These are phyloP conservation scores for Austroboletus niveus DNA, from an alignment of 1,284 basidiomycete species.

Conservation along the genomic window DNA sequence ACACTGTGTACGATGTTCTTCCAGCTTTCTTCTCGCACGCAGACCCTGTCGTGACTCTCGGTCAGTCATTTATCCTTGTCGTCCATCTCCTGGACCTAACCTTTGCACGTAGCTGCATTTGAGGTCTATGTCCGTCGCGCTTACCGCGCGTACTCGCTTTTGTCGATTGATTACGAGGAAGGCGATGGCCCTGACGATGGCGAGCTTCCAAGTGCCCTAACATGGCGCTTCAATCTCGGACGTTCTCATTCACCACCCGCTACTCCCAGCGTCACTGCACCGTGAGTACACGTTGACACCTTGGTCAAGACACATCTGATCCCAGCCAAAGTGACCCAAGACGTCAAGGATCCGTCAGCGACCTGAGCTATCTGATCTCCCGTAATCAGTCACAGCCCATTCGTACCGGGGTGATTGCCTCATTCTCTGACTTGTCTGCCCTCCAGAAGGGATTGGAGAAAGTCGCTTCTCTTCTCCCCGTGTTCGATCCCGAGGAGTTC, in stretches of 20 bases:
- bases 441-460: slow-evolving; percentile 76
- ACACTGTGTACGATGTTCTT: slow-evolving; percentile 97
- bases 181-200: slow-evolving; percentile 79
- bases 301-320: slow-evolving; percentile 20
- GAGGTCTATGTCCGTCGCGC: slow-evolving; percentile 96
- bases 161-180: slow-evolving; percentile 93
- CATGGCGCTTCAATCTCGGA: slow-evolving; percentile 93
- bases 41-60: slow-evolving; percentile 82
- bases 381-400: slow-evolving; percentile 83
- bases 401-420: slow-evolving; percentile 86
- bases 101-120: slow-evolving; percentile 67
- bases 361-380: slow-evolving; percentile 87
- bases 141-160: slow-evolving; percentile 92
- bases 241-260: slow-evolving; percentile 80
- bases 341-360: slow-evolving; percentile 87
- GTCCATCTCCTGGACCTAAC: slow-evolving; percentile 6
- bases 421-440: slow-evolving; percentile 76
- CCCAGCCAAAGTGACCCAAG: slow-evolving; percentile 36
- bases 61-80: slow-evolving; percentile 39
- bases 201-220: slow-evolving; percentile 76
- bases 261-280: slow-evolving; percentile 71
- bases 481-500: slow-evolving; percentile 72
- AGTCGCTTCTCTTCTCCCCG: slow-evolving; percentile 65
- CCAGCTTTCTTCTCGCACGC: slow-evolving; percentile 92
- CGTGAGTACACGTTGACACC: slow-evolving; percentile 41